phyloP scores from a whole-genome alignment of 192 early-diverging fungal genomes.

The Coemansia sp. region DNA sequence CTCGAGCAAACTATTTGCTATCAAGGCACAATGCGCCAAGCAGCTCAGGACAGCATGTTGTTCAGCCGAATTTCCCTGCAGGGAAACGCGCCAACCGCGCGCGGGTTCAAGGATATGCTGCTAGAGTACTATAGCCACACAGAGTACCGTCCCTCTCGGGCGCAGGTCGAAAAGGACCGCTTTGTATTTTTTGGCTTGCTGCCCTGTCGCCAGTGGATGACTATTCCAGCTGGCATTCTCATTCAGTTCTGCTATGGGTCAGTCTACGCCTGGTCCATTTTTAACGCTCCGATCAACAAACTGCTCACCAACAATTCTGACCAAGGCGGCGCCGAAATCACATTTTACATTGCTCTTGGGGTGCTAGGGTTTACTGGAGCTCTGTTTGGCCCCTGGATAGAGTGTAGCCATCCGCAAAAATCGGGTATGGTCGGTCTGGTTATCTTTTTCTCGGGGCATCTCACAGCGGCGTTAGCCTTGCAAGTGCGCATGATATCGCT shows the following conservation, averaged over 20 bases:
- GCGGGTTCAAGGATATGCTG: conserved; percentile 17
- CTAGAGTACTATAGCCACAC: conserved; percentile 50
- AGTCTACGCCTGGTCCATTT: conserved; percentile 66
- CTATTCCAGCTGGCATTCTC: conserved; percentile 58
- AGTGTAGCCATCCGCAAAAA: conserved; percentile 57
- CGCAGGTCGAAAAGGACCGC: conserved; percentile 36
- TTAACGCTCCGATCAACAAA: conserved; percentile 60
- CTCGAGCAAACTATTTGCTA: background rate
- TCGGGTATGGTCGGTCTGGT: conserved; percentile 50
- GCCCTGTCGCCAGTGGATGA: conserved; percentile 57
- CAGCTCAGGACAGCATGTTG: conserved; percentile 35
- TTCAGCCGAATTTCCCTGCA: conserved; percentile 43
- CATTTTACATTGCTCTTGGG: conserved; percentile 63
- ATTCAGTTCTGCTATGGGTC: conserved; percentile 66
- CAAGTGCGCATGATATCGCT: conserved; percentile 57
- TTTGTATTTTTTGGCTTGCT: conserved; percentile 52
- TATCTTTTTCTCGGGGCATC: conserved; percentile 56
- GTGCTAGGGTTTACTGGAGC: conserved; percentile 59
- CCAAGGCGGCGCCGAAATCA: conserved; percentile 54
- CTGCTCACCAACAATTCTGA: conserved; percentile 33
- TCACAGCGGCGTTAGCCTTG: conserved; percentile 58
- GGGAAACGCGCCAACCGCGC: conserved; percentile 8
- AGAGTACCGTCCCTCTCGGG: conserved; percentile 31
- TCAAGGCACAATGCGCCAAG: conserved; percentile 1
- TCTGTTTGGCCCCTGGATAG: conserved; percentile 61